Evolutionary conservation across 1,284 basidiomycete species (phyloP).

Genomic region (Microbotryum lychnidis-dioicae): DNA sequence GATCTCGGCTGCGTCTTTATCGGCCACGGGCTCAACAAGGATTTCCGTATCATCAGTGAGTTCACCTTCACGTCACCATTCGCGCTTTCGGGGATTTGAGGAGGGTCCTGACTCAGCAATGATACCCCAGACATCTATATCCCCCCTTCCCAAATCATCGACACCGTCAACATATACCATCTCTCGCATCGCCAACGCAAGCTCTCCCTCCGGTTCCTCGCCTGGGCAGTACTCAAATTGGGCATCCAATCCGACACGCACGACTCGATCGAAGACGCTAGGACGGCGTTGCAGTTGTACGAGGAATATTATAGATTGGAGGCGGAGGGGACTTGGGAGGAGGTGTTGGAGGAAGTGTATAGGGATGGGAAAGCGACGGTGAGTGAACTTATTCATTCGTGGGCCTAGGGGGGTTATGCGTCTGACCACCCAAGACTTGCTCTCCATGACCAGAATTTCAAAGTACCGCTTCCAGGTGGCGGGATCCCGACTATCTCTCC

Average conservation of each 20-base stretch:
- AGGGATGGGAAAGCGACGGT: conserved; percentile 44
- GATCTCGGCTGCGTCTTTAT: conserved; percentile 95
- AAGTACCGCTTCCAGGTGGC: no score
- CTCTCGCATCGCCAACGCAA: conserved; percentile 70
- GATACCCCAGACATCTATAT: conserved; percentile 73
- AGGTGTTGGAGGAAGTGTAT: conserved; percentile 68
- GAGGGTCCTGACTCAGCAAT: no score
- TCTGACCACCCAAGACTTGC: no score
- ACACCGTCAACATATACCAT: conserved; percentile 93
- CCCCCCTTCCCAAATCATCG: conserved; percentile 87
- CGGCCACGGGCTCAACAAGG: conserved; percentile 97
- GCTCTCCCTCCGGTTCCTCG: conserved; percentile 84
- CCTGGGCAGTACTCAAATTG: conserved; percentile 83
- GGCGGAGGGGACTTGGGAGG: conserved; percentile 67
- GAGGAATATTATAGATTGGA: conserved; percentile 73
- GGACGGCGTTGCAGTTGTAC: conserved; percentile 77
- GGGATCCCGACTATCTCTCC: no score
- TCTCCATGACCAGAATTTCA: no score
- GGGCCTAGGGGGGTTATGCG: no score
- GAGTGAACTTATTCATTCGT: neutral
- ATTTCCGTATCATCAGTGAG: conserved; percentile 96
- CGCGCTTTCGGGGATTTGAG: neutral
- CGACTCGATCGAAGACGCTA: conserved; percentile 88
- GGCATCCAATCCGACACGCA: conserved; percentile 90
- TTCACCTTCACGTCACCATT: conserved; percentile 14